Evolutionary conservation across 2,329 filamentous ascomycete species (phyloP), one percentile per base, ranked within the genome.

Genomic region (Dactylellina sp.): DNA sequence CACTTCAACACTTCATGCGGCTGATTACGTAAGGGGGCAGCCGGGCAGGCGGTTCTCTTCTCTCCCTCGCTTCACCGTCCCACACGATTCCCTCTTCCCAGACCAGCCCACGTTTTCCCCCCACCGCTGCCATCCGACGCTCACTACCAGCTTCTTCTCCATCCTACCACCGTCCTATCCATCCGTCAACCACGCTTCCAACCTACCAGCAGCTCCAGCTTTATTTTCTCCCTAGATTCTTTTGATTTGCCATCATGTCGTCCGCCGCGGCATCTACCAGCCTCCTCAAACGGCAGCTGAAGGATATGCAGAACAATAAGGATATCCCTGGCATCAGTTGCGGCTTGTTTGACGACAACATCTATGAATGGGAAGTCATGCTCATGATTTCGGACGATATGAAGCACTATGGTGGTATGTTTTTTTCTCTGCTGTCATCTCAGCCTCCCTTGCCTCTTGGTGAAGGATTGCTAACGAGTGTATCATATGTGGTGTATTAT

Each of bases 291-390:
- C 89, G 91, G 66, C 94, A 98, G 83, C 88, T 98, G 77, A 96
- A 96, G 84, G 89, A 96, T 81, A 98, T 99, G 88, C 92, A 96
- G 82, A 88, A 86, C 22, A 89, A 92, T 81, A 94, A 93, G 80
- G 93, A 97, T 81, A 90, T 98, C 50, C 92, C 92, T 0, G 95
- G 94, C 60, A 97, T 98, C 80, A 97, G 93, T 75, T 96, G 92
- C 79, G 95, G 95, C 0, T 84, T 99, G 46, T 89, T 93, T 59
- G 89, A 89, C 79, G 91, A 91, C 81, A 90, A 96, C 80, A 89
- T 98, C 7, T 97, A 97, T 77, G 91, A 96, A 84, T 99, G 95
- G 95, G 93, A 98, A 82, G 93, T 98, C 18, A 97, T 97, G 91
- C 88, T 99, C 75, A 98, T 99, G 94, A 94, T 98, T 77, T 92